Evolutionary conservation across 2,329 filamentous ascomycete species (phyloP), one percentile per base, ranked within the genome.

Genomic region (Colletotrichum tanaceti): DNA sequence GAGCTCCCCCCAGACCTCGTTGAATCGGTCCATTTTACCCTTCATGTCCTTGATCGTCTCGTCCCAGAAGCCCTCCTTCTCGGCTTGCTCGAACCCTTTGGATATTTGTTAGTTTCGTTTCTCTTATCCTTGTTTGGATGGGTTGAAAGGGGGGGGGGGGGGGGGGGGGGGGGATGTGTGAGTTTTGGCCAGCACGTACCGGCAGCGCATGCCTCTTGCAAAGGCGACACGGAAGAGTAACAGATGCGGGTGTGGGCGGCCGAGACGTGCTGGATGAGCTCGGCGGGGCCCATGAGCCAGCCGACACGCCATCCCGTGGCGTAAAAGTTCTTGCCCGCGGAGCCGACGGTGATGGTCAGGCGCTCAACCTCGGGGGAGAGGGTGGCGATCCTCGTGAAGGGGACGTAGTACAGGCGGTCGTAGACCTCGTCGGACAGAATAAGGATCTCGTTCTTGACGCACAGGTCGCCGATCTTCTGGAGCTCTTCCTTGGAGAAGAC

Each of bases 311-410:
- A 99, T 55, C 96, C 96, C 0, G 96, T 99, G 65, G 93, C 93
- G 77, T 98, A 98, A 81, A 99, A 99, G 84, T 96, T 97, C 87
- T 99, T 99, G 74, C 96, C 96, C 1, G 94, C 96, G 0, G 94
- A 97, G 22, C 96, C 96, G 38, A 99, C 96, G 0, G 96, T 98
- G 57, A 99, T 81, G 5, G 96, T 98, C 73, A 97, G 86, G 67
- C 89, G 89, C 73, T 94, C 94, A 59, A 98, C 89, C 78, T 98
- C 94, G 0, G 94, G 94, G 0, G 93, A 97, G 20, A 99, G 84
- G 0, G 94, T 98, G 28, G 93, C 93, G 63, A 98, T 91, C 74
- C 96, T 89, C 0, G 94, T 98, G 77, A 98, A 99, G 0, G 95
- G 95, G 1, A 94, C 93, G 77, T 98, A 99, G 85, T 91, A 98